phyloP scores from a whole-genome alignment of 257 asterid species.

The Orobanche coerulescens region DNA sequence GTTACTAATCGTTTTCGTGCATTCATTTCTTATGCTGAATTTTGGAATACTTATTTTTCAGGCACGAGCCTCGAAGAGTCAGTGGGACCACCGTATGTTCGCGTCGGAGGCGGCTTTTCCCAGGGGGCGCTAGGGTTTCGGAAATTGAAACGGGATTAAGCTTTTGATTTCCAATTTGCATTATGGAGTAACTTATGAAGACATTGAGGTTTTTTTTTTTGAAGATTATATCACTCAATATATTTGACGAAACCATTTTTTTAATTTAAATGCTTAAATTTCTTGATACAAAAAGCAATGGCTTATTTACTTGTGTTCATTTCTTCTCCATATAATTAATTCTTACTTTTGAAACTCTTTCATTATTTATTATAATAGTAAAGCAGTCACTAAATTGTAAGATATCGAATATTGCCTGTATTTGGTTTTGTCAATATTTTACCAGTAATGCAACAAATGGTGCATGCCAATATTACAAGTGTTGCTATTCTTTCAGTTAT shows the following conservation, averaged over 20 bases:
- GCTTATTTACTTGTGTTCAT: neutral
- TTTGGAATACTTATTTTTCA: neutral
- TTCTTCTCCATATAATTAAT: too few species aligned
- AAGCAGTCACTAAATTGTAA: neutral
- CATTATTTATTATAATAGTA: too few species aligned
- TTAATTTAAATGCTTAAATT: neutral
- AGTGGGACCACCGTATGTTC: constrained; percentile 12
- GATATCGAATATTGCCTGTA: neutral
- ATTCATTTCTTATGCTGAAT: too few species aligned
- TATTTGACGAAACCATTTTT: too few species aligned
- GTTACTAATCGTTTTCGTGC: neutral
- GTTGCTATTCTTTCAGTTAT: too few species aligned
- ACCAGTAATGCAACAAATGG: too few species aligned
- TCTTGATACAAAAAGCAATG: too few species aligned
- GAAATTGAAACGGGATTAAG: constrained; percentile 23
- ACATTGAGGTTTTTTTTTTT: constrained; percentile 35
- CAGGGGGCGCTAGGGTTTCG: constrained; percentile 6
- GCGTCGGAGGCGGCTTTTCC: constrained; percentile 16
- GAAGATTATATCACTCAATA: neutral
- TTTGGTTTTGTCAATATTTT: neutral
- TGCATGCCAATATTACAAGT: too few species aligned
- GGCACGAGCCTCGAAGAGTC: constrained; percentile 16
- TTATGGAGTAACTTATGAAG: too few species aligned
- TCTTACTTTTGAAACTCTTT: too few species aligned
- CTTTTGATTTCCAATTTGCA: too few species aligned